phyloP scores from a whole-genome alignment of 192 early-diverging fungal genomes.

The Coemansia sp. region DNA sequence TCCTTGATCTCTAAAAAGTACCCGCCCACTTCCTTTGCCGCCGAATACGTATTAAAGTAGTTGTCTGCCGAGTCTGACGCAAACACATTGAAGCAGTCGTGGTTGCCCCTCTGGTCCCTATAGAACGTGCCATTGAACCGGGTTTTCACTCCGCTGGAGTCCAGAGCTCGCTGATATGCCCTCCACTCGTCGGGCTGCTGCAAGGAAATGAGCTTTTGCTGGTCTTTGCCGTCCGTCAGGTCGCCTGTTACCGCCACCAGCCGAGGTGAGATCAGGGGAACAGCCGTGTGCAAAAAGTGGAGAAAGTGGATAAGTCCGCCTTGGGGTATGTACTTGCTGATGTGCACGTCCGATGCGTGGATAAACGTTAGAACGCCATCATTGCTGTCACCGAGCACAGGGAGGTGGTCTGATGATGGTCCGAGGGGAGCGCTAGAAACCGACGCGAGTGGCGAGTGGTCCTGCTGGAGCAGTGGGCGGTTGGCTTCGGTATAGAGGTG shows the following conservation, averaged over 20 bases:
- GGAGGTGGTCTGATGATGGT: not conserved
- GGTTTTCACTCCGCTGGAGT: slow-evolving; percentile 47
- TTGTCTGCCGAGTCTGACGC: slow-evolving; percentile 60
- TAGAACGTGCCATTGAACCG: slow-evolving; percentile 63
- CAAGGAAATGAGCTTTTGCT: slow-evolving; percentile 59
- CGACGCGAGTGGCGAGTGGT: not conserved
- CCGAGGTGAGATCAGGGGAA: slow-evolving; percentile 75
- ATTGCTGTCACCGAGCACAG: slow-evolving; percentile 54
- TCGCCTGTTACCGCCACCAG: slow-evolving; percentile 85
- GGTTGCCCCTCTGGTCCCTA: slow-evolving; percentile 90
- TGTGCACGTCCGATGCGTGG: slow-evolving; percentile 85
- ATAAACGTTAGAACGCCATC: slow-evolving; percentile 69
- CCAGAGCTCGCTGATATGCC: slow-evolving; percentile 65
- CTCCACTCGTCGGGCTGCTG: slow-evolving; percentile 84
- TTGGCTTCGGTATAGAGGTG: slow-evolving; percentile 36
- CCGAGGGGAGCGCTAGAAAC: not conserved
- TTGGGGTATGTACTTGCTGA: slow-evolving; percentile 63
- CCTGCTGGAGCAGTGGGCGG: slow-evolving; percentile 12
- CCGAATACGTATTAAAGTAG: slow-evolving; percentile 60
- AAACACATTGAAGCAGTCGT: slow-evolving; percentile 87
- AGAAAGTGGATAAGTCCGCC: slow-evolving; percentile 78
- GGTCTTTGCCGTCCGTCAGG: slow-evolving; percentile 84
- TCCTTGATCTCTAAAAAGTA: slow-evolving; percentile 62
- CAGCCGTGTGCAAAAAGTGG: slow-evolving; percentile 66
- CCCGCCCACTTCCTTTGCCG: slow-evolving; percentile 54